Conservation (phyloP, 352 stramenopile genomes). For the Globisporangium barbulae region DNA sequence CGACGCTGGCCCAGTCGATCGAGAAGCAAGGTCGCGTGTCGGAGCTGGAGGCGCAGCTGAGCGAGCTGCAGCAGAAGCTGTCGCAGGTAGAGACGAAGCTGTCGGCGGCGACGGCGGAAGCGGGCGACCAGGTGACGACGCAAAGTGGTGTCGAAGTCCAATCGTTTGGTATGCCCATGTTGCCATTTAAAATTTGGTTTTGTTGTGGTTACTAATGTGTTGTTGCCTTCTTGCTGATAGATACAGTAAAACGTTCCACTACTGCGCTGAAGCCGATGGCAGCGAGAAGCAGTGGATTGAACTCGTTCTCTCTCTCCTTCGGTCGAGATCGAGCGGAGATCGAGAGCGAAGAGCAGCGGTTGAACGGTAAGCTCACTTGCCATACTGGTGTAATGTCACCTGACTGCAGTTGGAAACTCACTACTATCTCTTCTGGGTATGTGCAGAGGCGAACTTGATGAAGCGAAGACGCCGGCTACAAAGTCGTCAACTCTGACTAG, state of each 20-base stretch:
- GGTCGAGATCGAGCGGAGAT: constrained; percentile 29
- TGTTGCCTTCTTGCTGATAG: not conserved
- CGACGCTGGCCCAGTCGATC: constrained; percentile 14
- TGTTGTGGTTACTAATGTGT: not conserved
- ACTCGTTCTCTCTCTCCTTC: constrained; percentile 21
- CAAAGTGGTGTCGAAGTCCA: no score
- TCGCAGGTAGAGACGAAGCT: not conserved
- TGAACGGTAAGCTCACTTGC: constrained; percentile 23
- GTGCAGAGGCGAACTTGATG: constrained; percentile 36
- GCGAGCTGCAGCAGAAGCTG: not conserved
- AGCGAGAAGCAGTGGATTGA: not conserved
- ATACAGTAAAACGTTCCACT: no score
- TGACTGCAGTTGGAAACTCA: not conserved
- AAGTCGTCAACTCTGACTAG: constrained; percentile 6
- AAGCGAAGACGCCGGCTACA: constrained; percentile 32
- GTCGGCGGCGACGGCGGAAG: no score
- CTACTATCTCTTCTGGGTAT: not conserved
- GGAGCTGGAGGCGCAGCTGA: not conserved
- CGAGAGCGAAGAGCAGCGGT: constrained; percentile 28
- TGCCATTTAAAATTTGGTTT: no score
- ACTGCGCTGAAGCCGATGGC: no score
- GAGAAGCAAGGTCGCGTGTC: constrained; percentile 6
- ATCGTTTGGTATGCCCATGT: no score
- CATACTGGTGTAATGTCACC: not conserved
- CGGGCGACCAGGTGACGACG: not conserved